Evolutionary conservation across 2,329 filamentous ascomycete species (phyloP).

Genomic region (Fusarium veterinarium): DNA sequence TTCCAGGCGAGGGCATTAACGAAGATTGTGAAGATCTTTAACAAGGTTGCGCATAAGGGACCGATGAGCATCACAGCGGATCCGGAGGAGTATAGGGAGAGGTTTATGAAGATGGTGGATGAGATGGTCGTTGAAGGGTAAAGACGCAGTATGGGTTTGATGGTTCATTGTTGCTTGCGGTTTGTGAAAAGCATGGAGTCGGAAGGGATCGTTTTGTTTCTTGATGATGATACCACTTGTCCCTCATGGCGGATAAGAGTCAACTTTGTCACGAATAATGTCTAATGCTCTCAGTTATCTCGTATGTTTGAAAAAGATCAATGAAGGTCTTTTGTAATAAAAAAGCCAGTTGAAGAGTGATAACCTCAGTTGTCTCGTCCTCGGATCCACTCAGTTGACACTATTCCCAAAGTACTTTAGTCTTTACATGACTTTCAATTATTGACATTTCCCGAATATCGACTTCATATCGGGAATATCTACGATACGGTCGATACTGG

Average conservation of each 20-base stretch:
- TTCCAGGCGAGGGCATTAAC: conserved; percentile 74
- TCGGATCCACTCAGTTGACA: not conserved
- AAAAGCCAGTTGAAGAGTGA: not conserved
- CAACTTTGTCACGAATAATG: not conserved
- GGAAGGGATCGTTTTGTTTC: not conserved
- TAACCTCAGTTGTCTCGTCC: not conserved
- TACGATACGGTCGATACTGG: accelerated
- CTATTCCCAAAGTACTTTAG: not conserved
- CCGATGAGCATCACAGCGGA: conserved; percentile 82
- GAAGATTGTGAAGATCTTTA: conserved; percentile 71
- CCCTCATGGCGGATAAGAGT: too few species aligned
- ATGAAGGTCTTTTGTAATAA: not conserved
- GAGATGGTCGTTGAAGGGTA: conserved; percentile 54
- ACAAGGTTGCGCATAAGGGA: conserved; percentile 70
- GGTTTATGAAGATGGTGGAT: conserved; percentile 62
- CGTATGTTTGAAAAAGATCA: not conserved
- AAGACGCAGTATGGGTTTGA: not conserved
- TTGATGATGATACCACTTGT: not conserved
- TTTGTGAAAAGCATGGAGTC: not conserved
- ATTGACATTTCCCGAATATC: accelerated
- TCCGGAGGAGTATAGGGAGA: conserved; percentile 72
- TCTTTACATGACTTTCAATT: not conserved
- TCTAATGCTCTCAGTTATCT: not conserved
- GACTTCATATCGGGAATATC: accelerated
- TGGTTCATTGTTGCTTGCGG: not conserved